These are phyloP conservation scores for Leccinum rimulosum DNA, from an alignment of 768 basidiomycete species.

Conservation along the genomic window DNA sequence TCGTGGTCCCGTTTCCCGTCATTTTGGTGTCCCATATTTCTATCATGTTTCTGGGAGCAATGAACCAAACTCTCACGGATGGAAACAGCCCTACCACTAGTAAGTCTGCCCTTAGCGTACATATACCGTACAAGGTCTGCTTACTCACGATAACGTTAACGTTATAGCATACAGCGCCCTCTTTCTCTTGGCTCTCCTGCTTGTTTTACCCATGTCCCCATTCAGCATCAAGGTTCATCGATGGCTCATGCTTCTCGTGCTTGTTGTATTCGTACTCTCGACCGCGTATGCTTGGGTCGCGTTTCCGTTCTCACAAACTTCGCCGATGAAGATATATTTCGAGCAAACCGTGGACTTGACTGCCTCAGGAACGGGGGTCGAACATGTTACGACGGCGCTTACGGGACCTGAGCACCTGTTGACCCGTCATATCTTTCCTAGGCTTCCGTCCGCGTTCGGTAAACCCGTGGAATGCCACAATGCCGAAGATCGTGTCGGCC, in stretches of 20 bases:
- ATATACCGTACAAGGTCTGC: background rate
- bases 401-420: conserved; percentile 46
- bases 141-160: background rate
- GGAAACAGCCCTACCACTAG: conserved; percentile 51
- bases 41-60: conserved; percentile 43
- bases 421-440: conserved; percentile 40
- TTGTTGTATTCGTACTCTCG: conserved; percentile 43
- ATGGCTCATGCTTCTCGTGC: conserved; percentile 33
- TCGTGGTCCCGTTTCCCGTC: conserved; percentile 52
- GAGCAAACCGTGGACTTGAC: conserved; percentile 54
- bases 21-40: conserved; percentile 52
- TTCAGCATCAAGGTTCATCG: conserved; percentile 56
- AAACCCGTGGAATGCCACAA: conserved; percentile 34
- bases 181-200: conserved; percentile 46
- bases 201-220: conserved; percentile 60
- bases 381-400: conserved; percentile 42
- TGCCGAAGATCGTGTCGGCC: conserved; percentile 29
- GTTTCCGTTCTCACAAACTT: conserved; percentile 61
- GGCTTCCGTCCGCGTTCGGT: conserved; percentile 50
- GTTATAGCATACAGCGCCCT: conserved; percentile 48
- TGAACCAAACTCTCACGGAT: conserved; percentile 60
- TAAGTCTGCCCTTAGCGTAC: conserved; percentile 31
- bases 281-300: conserved; percentile 43
- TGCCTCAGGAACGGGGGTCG: conserved; percentile 20
- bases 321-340: conserved; percentile 73